Conservation (phyloP, 805 yeast species). For the Candida maesae region DNA sequence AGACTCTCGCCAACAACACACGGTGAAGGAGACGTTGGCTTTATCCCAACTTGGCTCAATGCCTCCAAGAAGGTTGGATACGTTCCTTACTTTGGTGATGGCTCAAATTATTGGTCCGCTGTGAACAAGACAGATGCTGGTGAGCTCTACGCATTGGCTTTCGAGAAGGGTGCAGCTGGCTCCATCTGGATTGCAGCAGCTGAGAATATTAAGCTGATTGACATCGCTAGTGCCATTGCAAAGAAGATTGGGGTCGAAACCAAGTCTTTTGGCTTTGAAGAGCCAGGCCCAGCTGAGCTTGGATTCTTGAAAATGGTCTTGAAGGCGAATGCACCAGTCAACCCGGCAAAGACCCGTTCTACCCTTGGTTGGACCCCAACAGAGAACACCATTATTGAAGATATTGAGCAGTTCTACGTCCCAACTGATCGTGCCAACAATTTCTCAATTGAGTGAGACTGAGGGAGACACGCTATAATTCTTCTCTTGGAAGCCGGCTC, state of each 20-base stretch:
- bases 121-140: conserved; percentile 35
- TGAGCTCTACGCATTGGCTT: conserved; percentile 26
- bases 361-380: conserved; percentile 30
- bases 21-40: conserved; percentile 31
- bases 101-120: conserved; percentile 31
- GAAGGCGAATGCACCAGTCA: conserved; percentile 13
- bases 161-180: not conserved
- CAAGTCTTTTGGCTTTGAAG: conserved; percentile 16
- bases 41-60: conserved; percentile 22
- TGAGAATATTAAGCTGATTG: conserved; percentile 25
- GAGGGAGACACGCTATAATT: no score
- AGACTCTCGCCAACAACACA: conserved; percentile 37
- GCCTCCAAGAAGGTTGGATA: conserved; percentile 32
- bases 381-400: conserved; percentile 21
- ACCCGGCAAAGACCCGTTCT: conserved; percentile 21
- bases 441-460: not conserved
- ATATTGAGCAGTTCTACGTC: conserved; percentile 21
- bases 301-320: conserved; percentile 17
- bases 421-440: not conserved
- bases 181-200: conserved; percentile 23
- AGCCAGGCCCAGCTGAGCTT: conserved; percentile 8
- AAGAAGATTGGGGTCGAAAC: conserved; percentile 18
- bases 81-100: conserved; percentile 36
- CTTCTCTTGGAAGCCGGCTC: no score
- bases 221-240: conserved; percentile 29